Evolutionary conservation across 2,329 filamentous ascomycete genomes (phyloP), one percentile per base, ranked within the genome.

Genomic region (Phyllosticta capitalensis): DNA sequence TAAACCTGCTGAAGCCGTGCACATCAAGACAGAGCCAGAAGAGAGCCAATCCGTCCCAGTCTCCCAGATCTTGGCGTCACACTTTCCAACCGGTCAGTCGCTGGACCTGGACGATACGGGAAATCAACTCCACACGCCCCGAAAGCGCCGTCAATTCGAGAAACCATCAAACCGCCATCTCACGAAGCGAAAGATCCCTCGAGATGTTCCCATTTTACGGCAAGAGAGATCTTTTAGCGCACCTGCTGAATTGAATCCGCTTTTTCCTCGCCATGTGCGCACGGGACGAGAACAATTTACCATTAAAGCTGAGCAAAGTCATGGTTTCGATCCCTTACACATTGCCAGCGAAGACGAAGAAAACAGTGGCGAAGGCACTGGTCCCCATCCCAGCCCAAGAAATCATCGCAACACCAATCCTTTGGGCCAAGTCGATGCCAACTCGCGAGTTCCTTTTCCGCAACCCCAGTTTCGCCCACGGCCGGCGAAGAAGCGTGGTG

Each of bases 81-180:
- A 45, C n/a, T n/a, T 17, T 7, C 38, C 17, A 4, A 45, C 38
- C 7, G 38, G 38, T n/a, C n/a, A 17, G 38, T 12, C 74, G 1
- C 72, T 78, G 30, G 77, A 79, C 64, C 68, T 79, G 2, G 77
- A 79, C 61, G 70, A 71, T 17, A 61, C 73, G 6, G 66, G 66
- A 2, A 64, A 65, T 14, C 63, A 62, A 24, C 62, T 71, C 12
- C 63, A 69, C 14, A 76, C 73, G 5, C 72, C 75, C 10, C 64
- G 65, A 21, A 68, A 65, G 56, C 64, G 61, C 17, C 62, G 52
- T n/a, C 45, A 55, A 24, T 54, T 56, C 33, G 30, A 26, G 53
- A 59, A 12, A 6, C 30, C 9, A 24, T 55, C 30, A 26, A 61
- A 33, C 5, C n/a, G 1, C 58, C 56, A 21, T 64, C 61, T 22